Evolutionary conservation across 139 green algal genomes (phyloP).

Genomic region (Edaphochlamys debaryana): DNA sequence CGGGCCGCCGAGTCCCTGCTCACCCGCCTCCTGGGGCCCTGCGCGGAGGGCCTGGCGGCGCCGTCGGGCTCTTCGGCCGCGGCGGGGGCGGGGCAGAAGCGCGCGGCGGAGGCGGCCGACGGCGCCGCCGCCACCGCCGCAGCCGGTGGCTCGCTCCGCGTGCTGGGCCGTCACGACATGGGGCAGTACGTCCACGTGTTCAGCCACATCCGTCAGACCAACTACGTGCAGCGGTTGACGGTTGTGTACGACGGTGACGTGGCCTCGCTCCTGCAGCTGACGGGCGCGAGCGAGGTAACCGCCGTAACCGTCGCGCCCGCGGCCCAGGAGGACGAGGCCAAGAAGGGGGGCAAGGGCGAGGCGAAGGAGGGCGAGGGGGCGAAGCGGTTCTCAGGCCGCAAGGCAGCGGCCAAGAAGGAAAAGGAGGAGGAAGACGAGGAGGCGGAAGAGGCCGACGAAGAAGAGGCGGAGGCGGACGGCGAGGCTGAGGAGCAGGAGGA

Average conservation of each 20-base stretch:
- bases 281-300: not conserved
- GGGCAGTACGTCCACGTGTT: slow-evolving; percentile 48
- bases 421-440: not conserved
- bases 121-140: not conserved
- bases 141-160: not conserved
- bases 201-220: slow-evolving; percentile 46
- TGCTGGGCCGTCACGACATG: slow-evolving; percentile 35
- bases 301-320: not conserved
- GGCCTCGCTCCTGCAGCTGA: not conserved
- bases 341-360: not conserved
- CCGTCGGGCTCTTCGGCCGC: not conserved
- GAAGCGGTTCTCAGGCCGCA: not conserved
- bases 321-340: not conserved
- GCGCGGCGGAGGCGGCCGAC: not conserved
- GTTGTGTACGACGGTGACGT: not conserved
- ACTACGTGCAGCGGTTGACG: slow-evolving; percentile 33
- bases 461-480: not conserved
- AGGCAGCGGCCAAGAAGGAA: not conserved
- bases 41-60: not conserved
- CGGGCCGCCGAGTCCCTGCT: not conserved
- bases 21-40: not conserved
- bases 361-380: not conserved
- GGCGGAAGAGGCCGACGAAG: not conserved
- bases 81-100: not conserved
- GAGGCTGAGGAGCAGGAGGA: too few relatives aligned